These are phyloP conservation scores for Lipomyces mesembrius DNA, from an alignment of 805 yeast species.

Conservation along the genomic window DNA sequence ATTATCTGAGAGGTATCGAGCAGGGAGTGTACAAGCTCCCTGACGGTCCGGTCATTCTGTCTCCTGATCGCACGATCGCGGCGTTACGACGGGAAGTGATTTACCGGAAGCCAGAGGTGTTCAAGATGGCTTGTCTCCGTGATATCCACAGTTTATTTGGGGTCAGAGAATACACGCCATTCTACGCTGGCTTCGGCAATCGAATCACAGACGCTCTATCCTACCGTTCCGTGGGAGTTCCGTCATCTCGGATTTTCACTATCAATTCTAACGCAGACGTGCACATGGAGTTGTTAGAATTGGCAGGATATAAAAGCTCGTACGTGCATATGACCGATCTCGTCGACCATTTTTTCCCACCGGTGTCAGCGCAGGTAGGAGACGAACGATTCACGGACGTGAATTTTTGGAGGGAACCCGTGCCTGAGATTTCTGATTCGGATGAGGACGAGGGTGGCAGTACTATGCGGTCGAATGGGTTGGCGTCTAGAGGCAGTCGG, in stretches of 20 bases:
- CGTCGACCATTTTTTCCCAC: conserved; percentile 97
- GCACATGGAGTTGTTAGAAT: conserved; percentile 91
- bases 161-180: conserved; percentile 50
- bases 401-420: conserved; percentile 89
- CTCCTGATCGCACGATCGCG: conserved; percentile 96
- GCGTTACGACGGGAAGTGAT: conserved; percentile 91
- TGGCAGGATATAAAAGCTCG: conserved; percentile 89
- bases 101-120: conserved; percentile 94
- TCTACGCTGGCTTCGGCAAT: conserved; percentile 97
- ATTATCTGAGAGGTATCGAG: conserved; percentile 73
- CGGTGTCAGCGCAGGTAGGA: conserved; percentile 52
- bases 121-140: conserved; percentile 93
- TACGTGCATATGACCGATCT: conserved; percentile 89
- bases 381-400: conserved; percentile 80
- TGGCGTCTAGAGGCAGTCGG: background rate
- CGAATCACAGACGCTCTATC: conserved; percentile 95
- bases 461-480: background rate
- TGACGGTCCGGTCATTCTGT: conserved; percentile 87
- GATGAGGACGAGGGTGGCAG: conserved; percentile 36
- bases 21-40: conserved; percentile 77
- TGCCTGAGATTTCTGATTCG: conserved; percentile 53
- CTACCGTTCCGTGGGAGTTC: conserved; percentile 90
- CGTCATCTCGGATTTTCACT: conserved; percentile 91
- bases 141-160: conserved; percentile 79
- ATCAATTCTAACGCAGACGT: conserved; percentile 97